phyloP scores from a whole-genome alignment of 345 rosid genomes.

The Aquilaria yunnanensis region DNA sequence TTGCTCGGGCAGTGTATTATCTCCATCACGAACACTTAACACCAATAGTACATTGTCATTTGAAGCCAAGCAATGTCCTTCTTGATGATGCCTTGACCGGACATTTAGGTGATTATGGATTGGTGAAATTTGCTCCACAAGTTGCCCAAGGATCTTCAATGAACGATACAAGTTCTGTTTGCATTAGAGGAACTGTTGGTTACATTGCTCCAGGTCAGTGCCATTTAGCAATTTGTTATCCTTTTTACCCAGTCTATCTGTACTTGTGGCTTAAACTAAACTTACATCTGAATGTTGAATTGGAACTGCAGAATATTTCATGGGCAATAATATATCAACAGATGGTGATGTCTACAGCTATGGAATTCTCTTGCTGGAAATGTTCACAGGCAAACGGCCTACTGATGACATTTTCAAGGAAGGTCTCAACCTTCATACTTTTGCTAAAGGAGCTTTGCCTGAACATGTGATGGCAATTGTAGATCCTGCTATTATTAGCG shows the following conservation, averaged over 20 bases:
- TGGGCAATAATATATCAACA: neutral
- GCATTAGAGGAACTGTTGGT: constrained; percentile 9
- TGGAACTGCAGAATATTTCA: constrained; percentile 4
- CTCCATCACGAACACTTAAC: constrained; percentile 6
- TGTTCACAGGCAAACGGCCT: constrained; percentile 10
- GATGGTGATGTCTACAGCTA: constrained; percentile 12
- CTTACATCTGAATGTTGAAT: neutral
- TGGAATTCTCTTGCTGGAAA: constrained; percentile 6
- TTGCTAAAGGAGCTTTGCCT: constrained; percentile 2
- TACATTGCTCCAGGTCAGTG: constrained; percentile 9
- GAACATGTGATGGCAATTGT: neutral
- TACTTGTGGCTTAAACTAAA: neutral
- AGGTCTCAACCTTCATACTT: constrained; percentile 1
- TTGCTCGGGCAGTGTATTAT: constrained; percentile 1
- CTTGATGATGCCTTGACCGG: neutral
- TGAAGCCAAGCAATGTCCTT: constrained; percentile 10
- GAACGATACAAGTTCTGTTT: constrained; percentile 4
- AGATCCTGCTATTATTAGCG: neutral
- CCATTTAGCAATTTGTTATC: neutral
- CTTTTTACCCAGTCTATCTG: neutral
- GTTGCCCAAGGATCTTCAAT: neutral
- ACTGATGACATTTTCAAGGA: constrained; percentile 2
- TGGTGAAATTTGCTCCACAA: neutral
- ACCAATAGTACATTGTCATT: constrained; percentile 5
- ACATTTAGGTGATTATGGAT: constrained; percentile 8